Base-by-base conservation (phyloP, 192 early-diverging fungal species). In the Coemansia sp. region DNA sequence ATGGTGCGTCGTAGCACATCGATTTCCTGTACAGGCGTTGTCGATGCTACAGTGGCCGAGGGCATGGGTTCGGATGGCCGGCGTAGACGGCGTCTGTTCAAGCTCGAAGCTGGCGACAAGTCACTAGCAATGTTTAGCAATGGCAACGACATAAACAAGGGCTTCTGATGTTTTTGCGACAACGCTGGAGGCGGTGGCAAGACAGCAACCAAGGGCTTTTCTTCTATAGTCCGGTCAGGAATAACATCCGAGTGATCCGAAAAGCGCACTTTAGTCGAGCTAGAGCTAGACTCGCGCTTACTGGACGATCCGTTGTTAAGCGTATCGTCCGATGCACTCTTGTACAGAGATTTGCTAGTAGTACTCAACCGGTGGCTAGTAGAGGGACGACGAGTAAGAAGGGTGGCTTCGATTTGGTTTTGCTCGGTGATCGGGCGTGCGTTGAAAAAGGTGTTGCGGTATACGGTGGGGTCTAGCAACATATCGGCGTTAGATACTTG, bases 381-480 rank as follows among this genome's bases (percentile, higher is more conserved):
- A n/a, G 45, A 46, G 1, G 31, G 63, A 32, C 63, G 63, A 19
- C 63, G 63, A 45, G 63, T 8, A 9, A 67, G 37, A 37, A 73
- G 29, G 9, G 41, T 38, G 17, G 62, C 29, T 21, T 76, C 69
- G 14, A 76, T 61, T 38, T 64, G 44, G 29, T 63, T 61, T 19
- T 73, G 76, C 19, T 77, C 76, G 15, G 29, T 60, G 21, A 46
- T 21, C 9, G 72, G 64, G 1, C 77, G 77, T 2, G 77, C 77
- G 29, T 74, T 74, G 53, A 74, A 70, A 46, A 79, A 79, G 19
- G 77, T 79, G 72, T 79, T 79, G 67, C 68, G 72, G 65, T 74
- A 79, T 11, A 79, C 77, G 7, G 59, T 55, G 0, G 77, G 72
- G 10, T 78, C 77, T 36, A 74, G 36, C 51, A 64, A n/a, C 38